Conservation (phyloP, 2,329 filamentous ascomycete genomes). For the Exophiala sp. region DNA sequence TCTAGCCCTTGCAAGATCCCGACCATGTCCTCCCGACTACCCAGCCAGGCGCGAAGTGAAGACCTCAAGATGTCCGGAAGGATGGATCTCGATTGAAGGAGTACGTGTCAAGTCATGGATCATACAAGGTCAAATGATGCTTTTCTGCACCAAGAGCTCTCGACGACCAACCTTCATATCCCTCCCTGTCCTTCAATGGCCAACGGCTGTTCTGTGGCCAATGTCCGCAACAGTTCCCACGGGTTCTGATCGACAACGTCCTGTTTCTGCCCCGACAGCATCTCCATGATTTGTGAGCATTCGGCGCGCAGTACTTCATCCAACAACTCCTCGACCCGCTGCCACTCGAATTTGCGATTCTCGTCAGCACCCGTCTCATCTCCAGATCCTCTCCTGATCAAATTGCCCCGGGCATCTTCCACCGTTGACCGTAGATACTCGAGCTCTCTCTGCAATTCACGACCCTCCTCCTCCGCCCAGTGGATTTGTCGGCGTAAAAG, state of each 20-base stretch:
- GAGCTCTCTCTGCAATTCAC: slow-evolving; percentile 35
- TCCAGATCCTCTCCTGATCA: slow-evolving; percentile 14
- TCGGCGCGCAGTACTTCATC: slow-evolving; percentile 22
- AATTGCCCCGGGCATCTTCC: slow-evolving; percentile 24
- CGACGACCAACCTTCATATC: no score
- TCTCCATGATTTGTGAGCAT: slow-evolving; percentile 12
- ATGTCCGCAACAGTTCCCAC: slow-evolving; percentile 12
- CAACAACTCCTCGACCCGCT: slow-evolving; percentile 23
- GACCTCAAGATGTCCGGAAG: no score
- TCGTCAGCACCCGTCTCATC: slow-evolving; percentile 26
- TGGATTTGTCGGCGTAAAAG: slow-evolving; percentile 44
- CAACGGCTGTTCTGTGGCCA: slow-evolving; percentile 7
- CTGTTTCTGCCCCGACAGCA: slow-evolving; percentile 13
- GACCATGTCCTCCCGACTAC: no score
- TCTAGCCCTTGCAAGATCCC: no score
- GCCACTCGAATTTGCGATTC: slow-evolving; percentile 23
- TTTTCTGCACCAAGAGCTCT: not conserved
- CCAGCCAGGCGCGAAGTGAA: no score
- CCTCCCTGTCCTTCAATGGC: not conserved
- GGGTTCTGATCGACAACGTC: slow-evolving; percentile 11
- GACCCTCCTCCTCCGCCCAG: slow-evolving; percentile 44
- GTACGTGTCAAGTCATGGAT: no score
- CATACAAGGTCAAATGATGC: not conserved
- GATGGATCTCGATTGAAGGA: no score
- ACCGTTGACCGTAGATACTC: slow-evolving; percentile 18